Conservation (phyloP, 116 monocot species). For the Zostera marina region DNA sequence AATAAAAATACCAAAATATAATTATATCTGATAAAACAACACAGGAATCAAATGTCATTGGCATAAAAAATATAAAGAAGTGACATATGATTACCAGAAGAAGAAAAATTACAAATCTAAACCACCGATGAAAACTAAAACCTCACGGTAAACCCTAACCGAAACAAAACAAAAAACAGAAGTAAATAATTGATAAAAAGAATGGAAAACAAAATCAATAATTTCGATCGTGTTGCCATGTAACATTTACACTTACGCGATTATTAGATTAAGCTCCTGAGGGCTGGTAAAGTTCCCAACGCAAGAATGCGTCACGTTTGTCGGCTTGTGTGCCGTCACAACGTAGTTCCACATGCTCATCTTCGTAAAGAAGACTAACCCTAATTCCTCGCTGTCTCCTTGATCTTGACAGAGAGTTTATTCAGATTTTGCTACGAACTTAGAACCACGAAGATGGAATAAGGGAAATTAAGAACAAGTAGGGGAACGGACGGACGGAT, state of each 20-base stretch:
- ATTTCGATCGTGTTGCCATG: too few species aligned
- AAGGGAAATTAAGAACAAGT: too few species aligned
- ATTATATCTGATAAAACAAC: too few species aligned
- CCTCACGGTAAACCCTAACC: background rate
- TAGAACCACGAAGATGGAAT: too few species aligned
- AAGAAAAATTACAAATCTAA: too few species aligned
- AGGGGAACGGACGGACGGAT: too few species aligned
- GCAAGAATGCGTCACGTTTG: conserved; percentile 93
- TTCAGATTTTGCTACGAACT: too few species aligned
- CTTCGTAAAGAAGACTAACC: background rate
- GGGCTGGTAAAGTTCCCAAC: conserved; percentile 98
- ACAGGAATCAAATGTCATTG: too few species aligned
- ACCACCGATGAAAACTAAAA: background rate
- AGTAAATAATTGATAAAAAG: too few species aligned
- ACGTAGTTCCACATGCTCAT: conserved; percentile 99
- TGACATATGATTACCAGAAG: too few species aligned
- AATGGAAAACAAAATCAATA: background rate
- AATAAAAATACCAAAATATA: background rate
- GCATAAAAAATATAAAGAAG: too few species aligned
- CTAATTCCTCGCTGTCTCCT: background rate
- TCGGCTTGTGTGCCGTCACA: conserved; percentile 99
- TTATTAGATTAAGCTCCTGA: conserved; percentile 93
- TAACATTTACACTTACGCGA: conserved; percentile 33
- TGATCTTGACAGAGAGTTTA: too few species aligned
- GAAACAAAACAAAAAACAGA: background rate